phyloP scores from a whole-genome alignment of 2,329 filamentous ascomycete genomes.

The Ophiostoma himal-ulmi region DNA sequence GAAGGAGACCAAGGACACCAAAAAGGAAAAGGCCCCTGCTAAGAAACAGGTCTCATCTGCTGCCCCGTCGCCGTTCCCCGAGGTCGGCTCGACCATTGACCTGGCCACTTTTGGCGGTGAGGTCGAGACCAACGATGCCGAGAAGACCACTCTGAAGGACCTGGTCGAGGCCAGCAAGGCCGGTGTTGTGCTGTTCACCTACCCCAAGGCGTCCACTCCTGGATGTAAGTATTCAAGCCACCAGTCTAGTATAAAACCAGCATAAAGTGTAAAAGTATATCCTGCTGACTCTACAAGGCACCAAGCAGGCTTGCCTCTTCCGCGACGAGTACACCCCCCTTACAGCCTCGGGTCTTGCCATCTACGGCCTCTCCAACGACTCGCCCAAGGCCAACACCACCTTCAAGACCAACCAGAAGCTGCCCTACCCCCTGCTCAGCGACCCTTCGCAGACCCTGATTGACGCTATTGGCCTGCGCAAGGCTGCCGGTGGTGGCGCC shows the following conservation, averaged over 20 bases:
- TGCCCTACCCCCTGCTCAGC: slow-evolving; percentile 84
- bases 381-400: slow-evolving; percentile 85
- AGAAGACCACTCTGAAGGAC: slow-evolving; percentile 69
- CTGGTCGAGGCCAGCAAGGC: slow-evolving; percentile 77
- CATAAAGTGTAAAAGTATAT: too few species aligned
- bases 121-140: slow-evolving; percentile 78
- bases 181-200: slow-evolving; percentile 90
- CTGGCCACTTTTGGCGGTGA: slow-evolving; percentile 61
- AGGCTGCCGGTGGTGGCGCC: slow-evolving; percentile 66
- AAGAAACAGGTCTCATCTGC: slow-evolving; percentile 33
- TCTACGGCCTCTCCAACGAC: slow-evolving; percentile 87
- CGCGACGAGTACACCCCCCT: slow-evolving; percentile 75
- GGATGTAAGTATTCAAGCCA: slow-evolving; percentile 62
- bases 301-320: slow-evolving; percentile 88
- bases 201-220: slow-evolving; percentile 88
- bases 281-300: slow-evolving; percentile 52
- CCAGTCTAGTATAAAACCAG: too few species aligned
- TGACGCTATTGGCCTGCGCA: slow-evolving; percentile 81
- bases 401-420: slow-evolving; percentile 85
- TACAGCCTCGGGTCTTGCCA: slow-evolving; percentile 70
- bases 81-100: slow-evolving; percentile 50
- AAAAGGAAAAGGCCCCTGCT: slow-evolving; percentile 23
- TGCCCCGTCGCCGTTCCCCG: slow-evolving; percentile 31
- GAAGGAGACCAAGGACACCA: slow-evolving; percentile 21
- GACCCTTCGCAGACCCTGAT: slow-evolving; percentile 72